Evolutionary conservation across 1,139 yeast species (phyloP).

Genomic region (Yamadazyma friedrichii): DNA sequence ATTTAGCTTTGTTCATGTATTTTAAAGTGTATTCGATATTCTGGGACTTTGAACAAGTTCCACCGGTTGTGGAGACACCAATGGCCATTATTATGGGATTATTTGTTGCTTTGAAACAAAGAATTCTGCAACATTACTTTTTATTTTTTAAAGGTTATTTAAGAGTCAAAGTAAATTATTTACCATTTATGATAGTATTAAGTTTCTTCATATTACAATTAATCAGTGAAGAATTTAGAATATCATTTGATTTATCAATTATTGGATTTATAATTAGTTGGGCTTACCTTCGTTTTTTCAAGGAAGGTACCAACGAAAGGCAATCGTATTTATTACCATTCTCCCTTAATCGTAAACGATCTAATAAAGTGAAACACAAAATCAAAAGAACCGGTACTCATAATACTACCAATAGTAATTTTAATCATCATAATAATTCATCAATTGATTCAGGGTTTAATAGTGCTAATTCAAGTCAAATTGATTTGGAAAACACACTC

Average conservation of each 20-base stretch:
- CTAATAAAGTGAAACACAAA: conserved; percentile 18
- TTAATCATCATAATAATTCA: no score
- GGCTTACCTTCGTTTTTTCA: conserved; percentile 39
- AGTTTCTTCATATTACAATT: conserved; percentile 19
- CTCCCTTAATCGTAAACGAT: conserved; percentile 22
- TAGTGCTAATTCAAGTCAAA: conserved; percentile 3
- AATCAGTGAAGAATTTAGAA: conserved; percentile 30
- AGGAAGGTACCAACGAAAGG: conserved; percentile 42
- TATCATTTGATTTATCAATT: conserved; percentile 24
- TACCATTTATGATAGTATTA: conserved; percentile 33
- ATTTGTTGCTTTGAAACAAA: conserved; percentile 43
- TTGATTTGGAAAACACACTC: conserved; percentile 1
- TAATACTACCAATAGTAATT: not conserved
- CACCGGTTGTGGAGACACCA: conserved; percentile 38
- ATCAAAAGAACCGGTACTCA: conserved; percentile 9
- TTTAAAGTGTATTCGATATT: conserved; percentile 30
- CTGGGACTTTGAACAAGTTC: conserved; percentile 28
- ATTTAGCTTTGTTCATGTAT: conserved; percentile 31
- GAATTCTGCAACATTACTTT: conserved; percentile 44
- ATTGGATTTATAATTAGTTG: conserved; percentile 39
- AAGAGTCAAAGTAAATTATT: conserved; percentile 36
- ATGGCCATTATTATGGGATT: conserved; percentile 42
- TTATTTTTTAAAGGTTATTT: conserved; percentile 39
- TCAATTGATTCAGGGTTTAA: conserved; percentile 6
- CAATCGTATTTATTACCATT: conserved; percentile 43